Conservation (phyloP, 225 moss, liverwort and hornwort species). For the Straminergon stramineum region DNA sequence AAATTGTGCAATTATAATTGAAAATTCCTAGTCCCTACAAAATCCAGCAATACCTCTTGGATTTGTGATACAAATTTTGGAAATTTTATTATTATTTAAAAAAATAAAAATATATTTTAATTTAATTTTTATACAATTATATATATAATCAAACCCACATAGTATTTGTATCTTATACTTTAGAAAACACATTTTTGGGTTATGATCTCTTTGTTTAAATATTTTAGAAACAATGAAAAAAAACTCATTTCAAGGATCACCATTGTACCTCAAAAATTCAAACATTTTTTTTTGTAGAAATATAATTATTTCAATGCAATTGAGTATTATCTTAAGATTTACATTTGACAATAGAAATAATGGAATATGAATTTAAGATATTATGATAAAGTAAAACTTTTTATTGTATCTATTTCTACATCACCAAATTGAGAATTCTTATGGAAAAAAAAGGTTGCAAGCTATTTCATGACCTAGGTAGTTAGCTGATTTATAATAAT, state of each 20-base stretch:
- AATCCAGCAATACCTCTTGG: too few species aligned
- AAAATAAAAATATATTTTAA: too few species aligned
- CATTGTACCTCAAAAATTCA: too few species aligned
- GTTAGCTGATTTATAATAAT: background rate
- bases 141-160: too few species aligned
- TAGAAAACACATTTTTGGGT: background rate
- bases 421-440: background rate
- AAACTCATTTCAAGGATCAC: too few species aligned
- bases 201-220: background rate
- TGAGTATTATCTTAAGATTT: background rate
- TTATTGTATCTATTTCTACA: rapidly evolving
- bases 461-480: rapidly evolving
- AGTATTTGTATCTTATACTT: background rate
- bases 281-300: rapidly evolving
- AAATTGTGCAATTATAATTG: too few species aligned
- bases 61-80: background rate
- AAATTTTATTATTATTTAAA: background rate
- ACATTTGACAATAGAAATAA: background rate
- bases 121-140: too few species aligned
- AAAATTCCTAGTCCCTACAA: background rate
- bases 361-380: background rate
- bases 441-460: background rate
- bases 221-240: background rate
- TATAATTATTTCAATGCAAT: too few species aligned
- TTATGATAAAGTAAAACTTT: background rate